phyloP scores from a whole-genome alignment of 164 flowering plant genomes.

The Annona cherimola region DNA sequence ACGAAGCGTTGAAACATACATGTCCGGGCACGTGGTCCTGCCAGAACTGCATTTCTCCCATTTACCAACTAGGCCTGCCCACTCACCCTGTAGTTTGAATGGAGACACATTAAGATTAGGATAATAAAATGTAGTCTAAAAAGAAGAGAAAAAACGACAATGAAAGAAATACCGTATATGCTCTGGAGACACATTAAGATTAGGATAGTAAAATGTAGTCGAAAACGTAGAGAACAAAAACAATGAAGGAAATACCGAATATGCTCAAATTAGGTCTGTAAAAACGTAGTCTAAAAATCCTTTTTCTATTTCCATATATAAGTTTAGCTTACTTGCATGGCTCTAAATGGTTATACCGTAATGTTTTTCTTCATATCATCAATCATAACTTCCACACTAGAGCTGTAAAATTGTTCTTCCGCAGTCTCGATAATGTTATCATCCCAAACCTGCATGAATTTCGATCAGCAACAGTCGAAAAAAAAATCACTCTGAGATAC shows the following conservation, averaged over 20 bases:
- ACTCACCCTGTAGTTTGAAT: constrained; percentile 42
- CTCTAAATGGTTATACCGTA: constrained; percentile 37
- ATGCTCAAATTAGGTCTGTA: no score
- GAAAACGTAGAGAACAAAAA: no score
- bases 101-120: not conserved
- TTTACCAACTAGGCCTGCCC: constrained; percentile 51
- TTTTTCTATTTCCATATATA: not conserved
- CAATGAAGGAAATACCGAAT: no score
- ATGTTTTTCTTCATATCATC: constrained; percentile 58
- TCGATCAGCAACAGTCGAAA: constrained; percentile 3
- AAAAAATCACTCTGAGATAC: not conserved
- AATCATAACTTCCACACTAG: constrained; percentile 46
- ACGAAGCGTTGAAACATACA: constrained; percentile 33
- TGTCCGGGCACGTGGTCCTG: constrained; percentile 60
- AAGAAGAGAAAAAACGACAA: not conserved
- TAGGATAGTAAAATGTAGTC: no score
- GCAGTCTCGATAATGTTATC: constrained; percentile 66
- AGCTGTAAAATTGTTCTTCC: constrained; percentile 45
- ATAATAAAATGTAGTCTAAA: not conserved
- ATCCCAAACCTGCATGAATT: constrained; percentile 60
- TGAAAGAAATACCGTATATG: not conserved
- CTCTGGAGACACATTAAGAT: no score
- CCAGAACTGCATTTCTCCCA: constrained; percentile 64
- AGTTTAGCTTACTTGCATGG: not conserved
- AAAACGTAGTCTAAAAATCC: not conserved